phyloP scores from a whole-genome alignment of 495 filamentous ascomycete species.

The Penicillium atrosanguineum region DNA sequence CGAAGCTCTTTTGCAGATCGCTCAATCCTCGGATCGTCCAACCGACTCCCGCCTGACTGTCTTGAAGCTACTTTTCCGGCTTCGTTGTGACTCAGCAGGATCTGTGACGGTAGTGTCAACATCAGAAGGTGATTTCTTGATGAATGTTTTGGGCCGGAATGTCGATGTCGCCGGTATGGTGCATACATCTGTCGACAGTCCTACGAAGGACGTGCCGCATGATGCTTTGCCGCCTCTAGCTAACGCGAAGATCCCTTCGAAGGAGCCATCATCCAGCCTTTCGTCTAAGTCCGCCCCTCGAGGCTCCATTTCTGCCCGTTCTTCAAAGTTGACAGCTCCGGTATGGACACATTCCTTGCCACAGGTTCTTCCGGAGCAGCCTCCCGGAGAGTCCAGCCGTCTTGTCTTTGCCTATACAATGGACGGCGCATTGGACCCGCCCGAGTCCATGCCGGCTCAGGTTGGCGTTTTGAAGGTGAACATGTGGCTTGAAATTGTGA shows the following conservation, averaged over 20 bases:
- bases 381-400: constrained; percentile 43
- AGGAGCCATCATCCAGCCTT: constrained; percentile 19
- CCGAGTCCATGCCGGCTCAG: constrained; percentile 23
- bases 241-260: constrained; percentile 19
- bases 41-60: constrained; percentile 73
- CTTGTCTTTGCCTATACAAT: constrained; percentile 40
- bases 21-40: constrained; percentile 37
- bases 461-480: constrained; percentile 57
- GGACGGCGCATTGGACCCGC: constrained; percentile 13
- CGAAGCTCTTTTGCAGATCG: constrained; percentile 38
- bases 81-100: constrained; percentile 76
- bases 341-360: constrained; percentile 55
- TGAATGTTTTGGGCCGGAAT: constrained; percentile 68
- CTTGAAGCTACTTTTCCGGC: constrained; percentile 79
- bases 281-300: constrained; percentile 31
- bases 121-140: constrained; percentile 67
- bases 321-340: constrained; percentile 44
- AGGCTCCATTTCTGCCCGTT: constrained; percentile 34
- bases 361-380: constrained; percentile 53
- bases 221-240: constrained; percentile 24
- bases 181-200: constrained; percentile 23
- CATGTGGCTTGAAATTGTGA: constrained; percentile 73
- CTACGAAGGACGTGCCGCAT: constrained; percentile 21
- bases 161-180: constrained; percentile 37
- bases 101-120: constrained; percentile 63